Conservation (phyloP, 306 rosid genomes). For the Acacia crassicarpa region DNA sequence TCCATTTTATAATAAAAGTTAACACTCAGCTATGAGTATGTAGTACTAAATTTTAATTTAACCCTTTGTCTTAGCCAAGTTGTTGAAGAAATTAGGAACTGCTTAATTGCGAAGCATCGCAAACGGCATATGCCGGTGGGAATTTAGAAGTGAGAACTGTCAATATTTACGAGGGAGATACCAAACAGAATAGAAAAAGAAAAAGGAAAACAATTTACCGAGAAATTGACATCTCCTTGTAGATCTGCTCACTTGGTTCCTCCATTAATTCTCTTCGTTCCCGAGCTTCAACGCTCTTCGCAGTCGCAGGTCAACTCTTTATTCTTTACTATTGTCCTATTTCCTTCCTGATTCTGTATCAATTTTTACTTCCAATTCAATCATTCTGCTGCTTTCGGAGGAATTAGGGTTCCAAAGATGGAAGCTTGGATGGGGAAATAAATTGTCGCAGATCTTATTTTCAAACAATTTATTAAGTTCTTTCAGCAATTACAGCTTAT, state of each 20-base stretch:
- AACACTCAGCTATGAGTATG: not conserved
- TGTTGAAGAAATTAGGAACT: too few species aligned
- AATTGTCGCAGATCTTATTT: not conserved
- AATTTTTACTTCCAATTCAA: not conserved
- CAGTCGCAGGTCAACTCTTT: constrained; percentile 50
- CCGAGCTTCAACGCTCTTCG: constrained; percentile 47
- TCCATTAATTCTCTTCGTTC: constrained; percentile 30
- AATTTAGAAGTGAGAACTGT: not conserved
- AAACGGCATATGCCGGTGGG: not conserved
- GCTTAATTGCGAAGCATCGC: not conserved
- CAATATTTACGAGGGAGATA: not conserved
- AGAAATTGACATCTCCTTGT: not conserved
- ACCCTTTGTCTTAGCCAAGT: too few species aligned
- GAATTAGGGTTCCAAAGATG: constrained; percentile 6
- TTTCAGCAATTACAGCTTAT: not conserved
- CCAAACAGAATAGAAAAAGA: not conserved
- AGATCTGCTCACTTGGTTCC: constrained; percentile 48
- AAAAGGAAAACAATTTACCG: not conserved
- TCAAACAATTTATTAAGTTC: not conserved
- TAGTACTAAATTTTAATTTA: too few species aligned
- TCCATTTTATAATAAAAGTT: not conserved
- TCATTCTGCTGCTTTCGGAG: not conserved
- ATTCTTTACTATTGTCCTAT: not conserved
- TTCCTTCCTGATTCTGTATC: not conserved
- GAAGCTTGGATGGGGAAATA: not conserved